Evolutionary conservation across 108 stramenopile genomes (phyloP).

Genomic region (Aurantiochytrium sp.): DNA sequence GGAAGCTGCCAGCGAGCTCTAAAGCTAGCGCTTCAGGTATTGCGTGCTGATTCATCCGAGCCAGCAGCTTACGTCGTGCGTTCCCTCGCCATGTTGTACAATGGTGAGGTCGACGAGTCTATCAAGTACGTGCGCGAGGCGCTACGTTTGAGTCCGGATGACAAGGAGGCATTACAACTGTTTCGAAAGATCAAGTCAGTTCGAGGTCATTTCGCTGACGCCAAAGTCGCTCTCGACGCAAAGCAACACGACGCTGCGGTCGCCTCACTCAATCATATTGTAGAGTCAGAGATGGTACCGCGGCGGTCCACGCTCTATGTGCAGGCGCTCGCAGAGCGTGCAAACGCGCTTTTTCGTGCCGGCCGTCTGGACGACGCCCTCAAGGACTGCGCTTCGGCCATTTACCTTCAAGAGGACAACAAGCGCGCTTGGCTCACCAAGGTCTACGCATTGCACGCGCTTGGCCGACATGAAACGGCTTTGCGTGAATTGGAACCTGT

Average conservation of each 20-base stretch:
- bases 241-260: background rate
- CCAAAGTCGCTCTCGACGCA: background rate
- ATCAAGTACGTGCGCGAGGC: background rate
- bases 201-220: background rate
- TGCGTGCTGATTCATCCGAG: background rate
- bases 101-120: background rate
- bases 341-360: background rate
- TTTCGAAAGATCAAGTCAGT: background rate
- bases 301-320: background rate
- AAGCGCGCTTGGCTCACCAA: slow-evolving; percentile 40
- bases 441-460: slow-evolving; percentile 36
- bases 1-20: background rate
- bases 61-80: slow-evolving; percentile 5
- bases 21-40: background rate
- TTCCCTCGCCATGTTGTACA: background rate
- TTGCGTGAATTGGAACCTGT: slow-evolving; percentile 29
- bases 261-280: background rate
- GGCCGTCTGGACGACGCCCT: background rate
- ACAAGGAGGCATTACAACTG: background rate
- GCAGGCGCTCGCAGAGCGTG: background rate
- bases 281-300: background rate
- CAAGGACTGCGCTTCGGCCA: background rate
- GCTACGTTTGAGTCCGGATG: background rate
- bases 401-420: background rate
- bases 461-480: slow-evolving; percentile 35